These are phyloP conservation scores for Globisporangium splendens DNA, from an alignment of 352 stramenopile species.

Conservation along the genomic window DNA sequence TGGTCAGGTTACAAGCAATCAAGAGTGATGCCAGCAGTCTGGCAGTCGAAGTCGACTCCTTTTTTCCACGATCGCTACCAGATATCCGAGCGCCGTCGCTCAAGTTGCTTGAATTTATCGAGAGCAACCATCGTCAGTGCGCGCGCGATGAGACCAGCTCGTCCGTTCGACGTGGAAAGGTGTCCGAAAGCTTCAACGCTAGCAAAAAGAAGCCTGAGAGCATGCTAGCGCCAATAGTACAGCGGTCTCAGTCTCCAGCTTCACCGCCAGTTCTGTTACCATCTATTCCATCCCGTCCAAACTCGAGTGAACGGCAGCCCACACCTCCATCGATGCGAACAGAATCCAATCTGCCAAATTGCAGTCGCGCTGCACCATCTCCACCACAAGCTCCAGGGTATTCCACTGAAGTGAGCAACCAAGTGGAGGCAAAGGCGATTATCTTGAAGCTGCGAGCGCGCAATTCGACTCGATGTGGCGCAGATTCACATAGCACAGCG, in stretches of 20 bases:
- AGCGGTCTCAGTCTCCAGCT: conserved; percentile 1
- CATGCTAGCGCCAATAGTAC: conserved; percentile 12
- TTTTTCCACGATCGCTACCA: conserved; percentile 28
- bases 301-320: conserved; percentile 5
- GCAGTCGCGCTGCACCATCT: neutral
- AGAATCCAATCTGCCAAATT: neutral
- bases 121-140: conserved; percentile 12
- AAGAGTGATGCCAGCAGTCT: conserved; percentile 8
- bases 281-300: conserved; percentile 9
- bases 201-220: conserved; percentile 19
- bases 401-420: conserved; percentile 20
- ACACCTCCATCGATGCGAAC: conserved; percentile 6
- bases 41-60: conserved; percentile 1
- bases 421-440: conserved; percentile 30
- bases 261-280: neutral
- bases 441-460: conserved; percentile 33
- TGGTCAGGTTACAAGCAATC: conserved; percentile 33
- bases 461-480: conserved; percentile 10
- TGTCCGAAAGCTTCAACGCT: conserved; percentile 36
- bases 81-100: conserved; percentile 43
- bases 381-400: conserved; percentile 1
- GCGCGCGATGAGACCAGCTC: neutral
- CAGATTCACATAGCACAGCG: neutral
- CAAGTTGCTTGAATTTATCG: conserved; percentile 55
- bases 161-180: neutral